phyloP scores from a whole-genome alignment of 176 grass and related monocot genomes.

The Phragmites australis region DNA sequence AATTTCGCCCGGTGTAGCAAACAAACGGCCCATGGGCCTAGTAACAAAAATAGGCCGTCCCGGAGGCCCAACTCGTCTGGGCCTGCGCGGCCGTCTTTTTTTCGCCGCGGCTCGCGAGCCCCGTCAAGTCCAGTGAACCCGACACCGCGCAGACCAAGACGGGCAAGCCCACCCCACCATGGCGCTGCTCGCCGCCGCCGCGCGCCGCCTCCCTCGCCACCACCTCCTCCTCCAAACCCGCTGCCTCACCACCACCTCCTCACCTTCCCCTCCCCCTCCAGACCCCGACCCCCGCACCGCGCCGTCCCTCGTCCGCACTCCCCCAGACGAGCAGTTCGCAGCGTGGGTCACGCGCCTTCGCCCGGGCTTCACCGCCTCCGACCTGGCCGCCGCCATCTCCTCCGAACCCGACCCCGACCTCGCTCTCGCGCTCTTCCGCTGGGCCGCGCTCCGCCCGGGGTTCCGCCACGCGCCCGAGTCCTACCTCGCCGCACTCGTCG shows the following conservation, averaged over 20 bases:
- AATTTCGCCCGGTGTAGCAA: too few relatives aligned
- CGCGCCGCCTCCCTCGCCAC: not conserved
- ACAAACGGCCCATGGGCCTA: too few relatives aligned
- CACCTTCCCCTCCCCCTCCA: not conserved
- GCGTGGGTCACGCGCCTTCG: slow-evolving; percentile 77
- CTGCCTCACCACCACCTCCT: not conserved
- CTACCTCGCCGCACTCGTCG: slow-evolving; percentile 69
- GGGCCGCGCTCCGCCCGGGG: slow-evolving; percentile 71
- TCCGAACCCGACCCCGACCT: slow-evolving; percentile 69
- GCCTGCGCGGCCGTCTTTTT: not conserved
- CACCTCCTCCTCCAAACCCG: not conserved
- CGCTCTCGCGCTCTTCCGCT: slow-evolving; percentile 88
- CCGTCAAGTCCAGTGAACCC: not conserved
- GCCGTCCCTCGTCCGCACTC: slow-evolving; percentile 45
- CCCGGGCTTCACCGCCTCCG: slow-evolving; percentile 64
- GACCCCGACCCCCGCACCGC: not conserved
- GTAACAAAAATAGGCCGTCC: too few relatives aligned
- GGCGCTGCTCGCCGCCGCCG: slow-evolving; percentile 44
- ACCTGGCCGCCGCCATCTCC: slow-evolving; percentile 61
- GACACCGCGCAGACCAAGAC: not conserved
- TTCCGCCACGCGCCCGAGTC: slow-evolving; percentile 63
- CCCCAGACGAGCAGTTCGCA: slow-evolving; percentile 79
- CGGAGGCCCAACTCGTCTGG: not conserved
- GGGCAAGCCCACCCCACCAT: not conserved
- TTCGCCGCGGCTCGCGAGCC: not conserved